Conservation (phyloP, 352 stramenopile genomes). For the Phytophthora parvispora region DNA sequence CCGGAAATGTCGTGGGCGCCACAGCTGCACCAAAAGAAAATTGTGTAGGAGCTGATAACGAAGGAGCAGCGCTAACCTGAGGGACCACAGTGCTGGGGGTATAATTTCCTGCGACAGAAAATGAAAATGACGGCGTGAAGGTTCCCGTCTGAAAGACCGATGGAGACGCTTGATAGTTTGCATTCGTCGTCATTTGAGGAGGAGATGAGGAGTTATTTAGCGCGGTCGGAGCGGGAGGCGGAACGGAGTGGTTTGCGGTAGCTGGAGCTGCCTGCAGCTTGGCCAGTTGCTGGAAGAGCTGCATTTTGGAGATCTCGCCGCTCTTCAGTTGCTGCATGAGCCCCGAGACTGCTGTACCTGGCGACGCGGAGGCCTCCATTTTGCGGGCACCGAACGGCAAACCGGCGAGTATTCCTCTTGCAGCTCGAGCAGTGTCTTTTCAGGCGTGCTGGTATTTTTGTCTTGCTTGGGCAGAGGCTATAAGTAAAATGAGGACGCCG, state of each 20-base stretch:
- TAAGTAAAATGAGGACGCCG: background rate
- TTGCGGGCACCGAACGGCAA: background rate
- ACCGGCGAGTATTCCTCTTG: background rate
- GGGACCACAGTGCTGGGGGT: background rate
- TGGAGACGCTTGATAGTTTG: constrained; percentile 8
- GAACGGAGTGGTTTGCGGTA: background rate
- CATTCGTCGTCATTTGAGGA: constrained; percentile 1
- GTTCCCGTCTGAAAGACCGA: background rate
- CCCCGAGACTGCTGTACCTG: constrained; percentile 57
- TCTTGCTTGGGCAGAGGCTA: background rate
- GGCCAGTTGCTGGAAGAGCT: constrained; percentile 87
- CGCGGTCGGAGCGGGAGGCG: constrained; percentile 4
- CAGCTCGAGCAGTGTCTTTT: background rate
- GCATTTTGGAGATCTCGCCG: constrained; percentile 88
- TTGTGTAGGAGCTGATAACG: constrained; percentile 8
- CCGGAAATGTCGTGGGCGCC: constrained; percentile 9
- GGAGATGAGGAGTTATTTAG: background rate
- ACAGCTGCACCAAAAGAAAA: constrained; percentile 32
- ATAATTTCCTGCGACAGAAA: constrained; percentile 17
- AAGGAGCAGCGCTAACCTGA: constrained; percentile 6
- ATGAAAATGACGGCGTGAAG: constrained; percentile 12
- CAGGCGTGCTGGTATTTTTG: background rate
- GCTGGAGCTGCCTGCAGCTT: constrained; percentile 56
- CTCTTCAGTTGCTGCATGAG: constrained; percentile 90
- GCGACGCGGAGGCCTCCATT: constrained; percentile 54